These are phyloP conservation scores for Luvunga scandens DNA, from an alignment of 345 rosid species.

Conservation along the genomic window DNA sequence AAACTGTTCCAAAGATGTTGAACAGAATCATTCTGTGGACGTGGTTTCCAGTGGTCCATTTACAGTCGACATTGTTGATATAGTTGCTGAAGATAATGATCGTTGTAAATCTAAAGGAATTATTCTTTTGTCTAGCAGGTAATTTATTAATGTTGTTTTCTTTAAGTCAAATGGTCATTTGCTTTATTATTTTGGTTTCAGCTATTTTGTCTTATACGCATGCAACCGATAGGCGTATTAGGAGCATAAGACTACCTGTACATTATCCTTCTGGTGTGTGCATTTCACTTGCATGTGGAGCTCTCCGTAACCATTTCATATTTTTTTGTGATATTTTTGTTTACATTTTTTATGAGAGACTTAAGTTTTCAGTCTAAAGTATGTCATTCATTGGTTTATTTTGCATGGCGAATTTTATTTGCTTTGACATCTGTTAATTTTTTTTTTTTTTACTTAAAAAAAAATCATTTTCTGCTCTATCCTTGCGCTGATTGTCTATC, in stretches of 20 bases:
- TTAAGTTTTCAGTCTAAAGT: neutral
- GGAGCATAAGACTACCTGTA: neutral
- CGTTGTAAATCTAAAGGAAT: constrained; percentile 46
- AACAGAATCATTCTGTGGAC: constrained; percentile 23
- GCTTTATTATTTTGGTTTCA: neutral
- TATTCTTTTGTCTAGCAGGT: constrained; percentile 44
- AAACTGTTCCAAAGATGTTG: constrained; percentile 22
- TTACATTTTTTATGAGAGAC: neutral
- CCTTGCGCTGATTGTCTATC: neutral
- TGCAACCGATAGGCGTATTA: neutral
- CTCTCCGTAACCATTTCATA: neutral
- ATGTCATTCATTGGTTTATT: neutral
- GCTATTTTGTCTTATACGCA: neutral
- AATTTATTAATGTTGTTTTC: constrained; percentile 1
- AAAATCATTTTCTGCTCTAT: neutral
- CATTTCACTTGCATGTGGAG: neutral
- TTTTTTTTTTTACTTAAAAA: no score
- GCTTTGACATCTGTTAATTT: neutral
- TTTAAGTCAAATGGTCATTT: neutral
- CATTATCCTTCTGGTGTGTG: neutral
- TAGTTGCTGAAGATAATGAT: constrained; percentile 43
- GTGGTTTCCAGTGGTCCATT: constrained; percentile 30
- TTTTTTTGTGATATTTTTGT: neutral
- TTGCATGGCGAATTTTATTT: neutral
- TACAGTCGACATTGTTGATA: constrained; percentile 33